A percentile compares a stretch with the other conserved stretches of the same genome.
These are phyloP conservation scores for Colletotrichum tabaci DNA, from an alignment of 2,329 filamentous ascomycete species.

Conservation along the genomic window DNA sequence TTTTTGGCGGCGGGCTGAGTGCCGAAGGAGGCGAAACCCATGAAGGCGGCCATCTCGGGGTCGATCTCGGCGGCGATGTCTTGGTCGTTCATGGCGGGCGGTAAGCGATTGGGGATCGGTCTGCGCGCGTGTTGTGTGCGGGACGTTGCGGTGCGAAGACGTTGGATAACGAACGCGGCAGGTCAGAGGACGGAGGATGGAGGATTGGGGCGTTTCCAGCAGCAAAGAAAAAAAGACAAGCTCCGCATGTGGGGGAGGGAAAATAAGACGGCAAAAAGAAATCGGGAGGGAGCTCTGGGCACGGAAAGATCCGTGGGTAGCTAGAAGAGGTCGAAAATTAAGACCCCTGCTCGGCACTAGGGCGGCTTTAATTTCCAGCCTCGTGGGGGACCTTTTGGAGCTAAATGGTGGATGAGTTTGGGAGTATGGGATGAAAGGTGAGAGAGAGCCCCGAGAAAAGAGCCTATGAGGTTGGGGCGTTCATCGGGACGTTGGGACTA, in stretches of 20 bases:
- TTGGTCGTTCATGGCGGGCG: conserved; percentile 40
- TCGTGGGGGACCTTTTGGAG: conserved; percentile 2
- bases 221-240: not conserved
- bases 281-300: conserved; percentile 24
- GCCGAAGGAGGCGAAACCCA: conserved; percentile 84
- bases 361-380: conserved; percentile 27
- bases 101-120: not conserved
- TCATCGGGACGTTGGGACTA: conserved; percentile 15
- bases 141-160: not conserved
- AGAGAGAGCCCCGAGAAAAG: conserved; percentile 9
- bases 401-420: no score
- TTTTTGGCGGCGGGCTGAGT: conserved; percentile 71
- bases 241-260: not conserved
- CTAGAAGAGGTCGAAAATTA: conserved; percentile 23
- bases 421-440: not conserved
- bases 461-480: conserved; percentile 1
- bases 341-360: conserved; percentile 38
- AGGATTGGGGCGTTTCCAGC: no score
- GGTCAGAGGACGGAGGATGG: no score
- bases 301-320: conserved; percentile 20
- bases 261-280: not conserved
- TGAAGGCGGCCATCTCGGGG: conserved; percentile 72
- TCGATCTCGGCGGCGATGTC: conserved; percentile 45
- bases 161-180: not conserved
- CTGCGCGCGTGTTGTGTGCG: not conserved